A percentile compares a stretch with the other conserved stretches of the same genome.
These are phyloP conservation scores for Rhodocollybia butyracea DNA, from an alignment of 768 basidiomycete species.

Conservation along the genomic window DNA sequence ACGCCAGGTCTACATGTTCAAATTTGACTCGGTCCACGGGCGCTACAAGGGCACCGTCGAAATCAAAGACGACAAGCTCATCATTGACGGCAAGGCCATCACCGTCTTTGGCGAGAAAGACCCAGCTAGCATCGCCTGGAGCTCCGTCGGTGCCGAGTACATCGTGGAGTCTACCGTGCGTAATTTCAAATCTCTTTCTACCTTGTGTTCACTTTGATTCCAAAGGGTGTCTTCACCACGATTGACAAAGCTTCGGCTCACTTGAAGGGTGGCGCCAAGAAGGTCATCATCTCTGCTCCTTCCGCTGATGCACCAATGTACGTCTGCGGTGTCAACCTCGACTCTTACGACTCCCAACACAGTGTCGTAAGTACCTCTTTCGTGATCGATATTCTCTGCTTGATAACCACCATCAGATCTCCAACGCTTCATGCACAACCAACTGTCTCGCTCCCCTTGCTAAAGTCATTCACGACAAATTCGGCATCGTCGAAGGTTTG, in stretches of 20 bases:
- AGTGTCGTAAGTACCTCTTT: slow-evolving; percentile 59
- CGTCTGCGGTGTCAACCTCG: slow-evolving; percentile 94
- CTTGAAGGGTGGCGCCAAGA: slow-evolving; percentile 98
- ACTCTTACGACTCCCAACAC: slow-evolving; percentile 85
- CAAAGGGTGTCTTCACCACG: slow-evolving; percentile 96
- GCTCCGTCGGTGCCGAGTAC: slow-evolving; percentile 79
- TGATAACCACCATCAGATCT: slow-evolving; percentile 48
- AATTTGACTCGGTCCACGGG: slow-evolving; percentile 92
- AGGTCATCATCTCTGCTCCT: slow-evolving; percentile 97
- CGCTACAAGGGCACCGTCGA: slow-evolving; percentile 85
- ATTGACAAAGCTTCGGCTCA: slow-evolving; percentile 89
- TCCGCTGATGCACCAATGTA: slow-evolving; percentile 97
- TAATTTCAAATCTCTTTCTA: slow-evolving; percentile 11
- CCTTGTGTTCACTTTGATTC: slow-evolving; percentile 13
- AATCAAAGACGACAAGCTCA: slow-evolving; percentile 85
- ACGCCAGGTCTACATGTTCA: slow-evolving; percentile 94
- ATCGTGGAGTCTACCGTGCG: slow-evolving; percentile 92
- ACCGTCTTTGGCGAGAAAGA: slow-evolving; percentile 82
- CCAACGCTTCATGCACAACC: slow-evolving; percentile 99
- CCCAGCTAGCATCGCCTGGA: slow-evolving; percentile 84
- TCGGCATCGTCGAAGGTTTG: slow-evolving; percentile 92
- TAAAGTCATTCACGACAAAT: slow-evolving; percentile 97
- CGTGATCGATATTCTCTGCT: not conserved
- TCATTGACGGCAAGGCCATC: slow-evolving; percentile 77
- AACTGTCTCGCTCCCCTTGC: slow-evolving; percentile 99